Base-by-base conservation (phyloP, 2,329 filamentous ascomycete genomes). In the Ceratocystis variospora region DNA sequence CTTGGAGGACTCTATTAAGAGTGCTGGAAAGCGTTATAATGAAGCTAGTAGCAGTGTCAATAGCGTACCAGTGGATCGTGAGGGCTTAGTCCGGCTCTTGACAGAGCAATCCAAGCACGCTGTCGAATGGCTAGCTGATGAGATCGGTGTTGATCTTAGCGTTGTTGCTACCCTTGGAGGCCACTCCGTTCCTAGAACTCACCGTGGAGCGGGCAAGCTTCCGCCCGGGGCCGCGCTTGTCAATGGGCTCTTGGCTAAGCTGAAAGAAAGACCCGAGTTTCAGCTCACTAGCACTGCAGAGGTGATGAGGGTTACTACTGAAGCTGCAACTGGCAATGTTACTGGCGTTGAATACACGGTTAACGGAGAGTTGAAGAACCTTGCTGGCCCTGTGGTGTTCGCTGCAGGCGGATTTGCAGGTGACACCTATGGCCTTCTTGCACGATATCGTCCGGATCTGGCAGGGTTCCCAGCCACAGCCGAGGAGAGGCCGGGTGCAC, bases 401-500 rank as follows among this genome's bases (percentile, higher is more conserved):
- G 80, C 84, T 0, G 77, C 77, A 0, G 85, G 85, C 5, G 84
- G 85, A 0, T 87, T 87, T 67, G 84, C 79, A 0, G 84, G 85
- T 10, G 85, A 87, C 71, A 78, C 82, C 1, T 72, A 78, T 25
- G 84, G 84, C 0, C 71, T 86, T 48, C 72, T 87, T 0, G 78
- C 79, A 0, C 72, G 76, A 55, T 81, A 86, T 72, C 77, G 84
- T 0, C 83, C 83, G 0, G 84, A 87, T 70, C 76, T 87, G 0
- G 76, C 76, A 1, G 81, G 81, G 0, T 77, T 84, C 7, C 84
- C 85, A 0, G 86, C 84, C 0, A 87, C 85, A 0, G 87, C 87
- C 69, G 83, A 87, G 12, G 78, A 81, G 1, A 74, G 80, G 0
- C 80, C 83, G 0, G 83, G 81, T 0, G 77, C 81, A 1, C 82